phyloP scores from a whole-genome alignment of 2,329 filamentous ascomycete genomes.

The Grosmannia penicillata region DNA sequence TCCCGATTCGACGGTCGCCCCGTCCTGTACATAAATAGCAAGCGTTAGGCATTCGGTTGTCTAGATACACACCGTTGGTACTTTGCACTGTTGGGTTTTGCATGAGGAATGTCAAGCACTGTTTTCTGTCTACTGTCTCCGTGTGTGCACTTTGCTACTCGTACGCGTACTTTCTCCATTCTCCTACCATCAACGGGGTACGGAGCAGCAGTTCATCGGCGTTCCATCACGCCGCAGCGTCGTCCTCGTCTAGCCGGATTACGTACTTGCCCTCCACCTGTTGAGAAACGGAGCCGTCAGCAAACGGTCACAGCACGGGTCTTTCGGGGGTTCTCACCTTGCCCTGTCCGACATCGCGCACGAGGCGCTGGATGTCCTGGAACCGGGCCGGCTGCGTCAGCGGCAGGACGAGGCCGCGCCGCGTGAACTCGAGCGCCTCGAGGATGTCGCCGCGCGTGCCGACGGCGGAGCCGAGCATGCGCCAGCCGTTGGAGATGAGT shows the following conservation, averaged over 20 bases:
- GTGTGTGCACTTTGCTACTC: background rate
- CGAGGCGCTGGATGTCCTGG: slow-evolving; percentile 12
- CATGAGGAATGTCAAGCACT: too few relatives aligned
- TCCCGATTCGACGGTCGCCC: too few relatives aligned
- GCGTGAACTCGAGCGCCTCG: slow-evolving; percentile 24
- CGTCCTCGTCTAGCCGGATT: slow-evolving; percentile 8
- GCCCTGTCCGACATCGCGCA: slow-evolving; percentile 7
- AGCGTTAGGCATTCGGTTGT: too few relatives aligned
- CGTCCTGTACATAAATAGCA: too few relatives aligned
- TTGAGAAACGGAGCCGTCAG: too few relatives aligned
- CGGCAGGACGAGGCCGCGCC: slow-evolving; percentile 17
- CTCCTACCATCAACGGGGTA: too few relatives aligned
- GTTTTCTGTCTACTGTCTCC: too few relatives aligned
- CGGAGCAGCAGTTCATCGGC: too few relatives aligned
- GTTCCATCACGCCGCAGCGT: too few relatives aligned
- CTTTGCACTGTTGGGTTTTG: too few relatives aligned
- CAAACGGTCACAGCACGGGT: too few relatives aligned
- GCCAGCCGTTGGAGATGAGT: slow-evolving; percentile 20
- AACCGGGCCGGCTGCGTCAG: slow-evolving; percentile 14
- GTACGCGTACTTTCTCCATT: background rate
- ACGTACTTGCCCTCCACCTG: slow-evolving; percentile 11
- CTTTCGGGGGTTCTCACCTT: slow-evolving; percentile 3
- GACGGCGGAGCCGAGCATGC: slow-evolving; percentile 20
- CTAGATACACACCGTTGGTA: too few relatives aligned
- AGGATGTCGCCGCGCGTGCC: slow-evolving; percentile 22